Conservation (phyloP, 2,329 filamentous ascomycete genomes). For the Aureobasidium uvarum region DNA sequence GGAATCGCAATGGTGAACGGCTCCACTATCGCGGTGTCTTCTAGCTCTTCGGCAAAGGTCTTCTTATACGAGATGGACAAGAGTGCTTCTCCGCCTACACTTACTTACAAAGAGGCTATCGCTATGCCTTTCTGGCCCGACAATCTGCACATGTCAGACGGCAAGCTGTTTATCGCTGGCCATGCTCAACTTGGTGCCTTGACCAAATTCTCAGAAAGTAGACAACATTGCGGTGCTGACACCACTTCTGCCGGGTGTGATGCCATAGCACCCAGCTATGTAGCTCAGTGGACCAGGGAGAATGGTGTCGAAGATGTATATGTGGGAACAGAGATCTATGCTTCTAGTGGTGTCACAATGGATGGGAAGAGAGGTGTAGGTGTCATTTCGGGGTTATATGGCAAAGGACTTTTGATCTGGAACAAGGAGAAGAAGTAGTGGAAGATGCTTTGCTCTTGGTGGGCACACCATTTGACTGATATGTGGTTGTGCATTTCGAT, state of each 20-base stretch:
- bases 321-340: constrained; percentile 41
- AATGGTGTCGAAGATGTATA: constrained; percentile 41
- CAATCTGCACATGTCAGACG: constrained; percentile 42
- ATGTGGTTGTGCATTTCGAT: neutral
- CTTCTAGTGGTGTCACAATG: constrained; percentile 41
- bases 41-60: constrained; percentile 37
- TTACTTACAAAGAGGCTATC: constrained; percentile 30
- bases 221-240: constrained; percentile 30
- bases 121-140: constrained; percentile 39
- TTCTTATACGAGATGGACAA: constrained; percentile 38
- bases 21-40: constrained; percentile 43
- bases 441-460: neutral
- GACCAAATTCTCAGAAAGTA: constrained; percentile 31
- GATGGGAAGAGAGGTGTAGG: constrained; percentile 41
- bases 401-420: constrained; percentile 43
- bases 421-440: constrained; percentile 27
- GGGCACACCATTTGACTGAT: neutral
- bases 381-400: constrained; percentile 44
- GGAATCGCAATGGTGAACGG: constrained; percentile 41
- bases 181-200: constrained; percentile 42
- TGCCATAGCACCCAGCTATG: constrained; percentile 38
- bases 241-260: constrained; percentile 30
- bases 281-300: constrained; percentile 43
- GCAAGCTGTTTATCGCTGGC: constrained; percentile 45
- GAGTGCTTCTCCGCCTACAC: constrained; percentile 12